phyloP scores from a whole-genome alignment of 2,329 filamentous ascomycete genomes.

The Verticillium albo-atrum region DNA sequence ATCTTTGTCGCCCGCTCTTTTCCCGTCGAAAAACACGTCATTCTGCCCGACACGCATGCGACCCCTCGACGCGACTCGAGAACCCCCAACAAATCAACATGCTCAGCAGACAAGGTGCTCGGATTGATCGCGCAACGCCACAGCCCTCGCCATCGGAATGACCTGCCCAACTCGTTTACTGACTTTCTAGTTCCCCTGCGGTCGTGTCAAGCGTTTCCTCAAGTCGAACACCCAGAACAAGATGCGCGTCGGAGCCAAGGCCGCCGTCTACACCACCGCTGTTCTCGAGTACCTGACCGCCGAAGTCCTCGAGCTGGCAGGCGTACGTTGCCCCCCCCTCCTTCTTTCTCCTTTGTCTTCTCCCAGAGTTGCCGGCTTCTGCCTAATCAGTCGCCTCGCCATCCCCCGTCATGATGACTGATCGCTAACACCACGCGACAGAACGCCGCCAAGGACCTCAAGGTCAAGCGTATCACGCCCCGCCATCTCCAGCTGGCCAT shows the following conservation, averaged over 20 bases:
- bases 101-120: not conserved
- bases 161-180: not conserved
- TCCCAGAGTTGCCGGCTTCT: conserved; percentile 5
- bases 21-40: not conserved
- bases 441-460: conserved; percentile 98
- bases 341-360: conserved; percentile 4
- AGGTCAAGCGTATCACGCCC: conserved; percentile 99
- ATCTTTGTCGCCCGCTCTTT: not conserved
- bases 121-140: not conserved
- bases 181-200: conserved; percentile 80
- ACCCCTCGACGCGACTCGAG: not conserved
- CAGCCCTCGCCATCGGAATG: not conserved
- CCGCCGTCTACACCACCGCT: conserved; percentile 95
- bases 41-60: not conserved
- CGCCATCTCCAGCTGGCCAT: conserved; percentile 97
- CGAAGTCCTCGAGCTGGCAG: conserved; percentile 95
- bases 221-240: conserved; percentile 99
- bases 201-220: conserved; percentile 99
- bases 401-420: conserved; percentile 6
- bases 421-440: conserved; percentile 21
- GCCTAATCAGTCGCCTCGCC: conserved; percentile 9
- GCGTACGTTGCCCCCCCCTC: conserved; percentile 49
- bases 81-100: not conserved
- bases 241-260: conserved; percentile 98
- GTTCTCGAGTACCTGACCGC: conserved; percentile 97